Conservation (phyloP, 805 yeast genomes). For the Barnettozyma sucrosica region DNA sequence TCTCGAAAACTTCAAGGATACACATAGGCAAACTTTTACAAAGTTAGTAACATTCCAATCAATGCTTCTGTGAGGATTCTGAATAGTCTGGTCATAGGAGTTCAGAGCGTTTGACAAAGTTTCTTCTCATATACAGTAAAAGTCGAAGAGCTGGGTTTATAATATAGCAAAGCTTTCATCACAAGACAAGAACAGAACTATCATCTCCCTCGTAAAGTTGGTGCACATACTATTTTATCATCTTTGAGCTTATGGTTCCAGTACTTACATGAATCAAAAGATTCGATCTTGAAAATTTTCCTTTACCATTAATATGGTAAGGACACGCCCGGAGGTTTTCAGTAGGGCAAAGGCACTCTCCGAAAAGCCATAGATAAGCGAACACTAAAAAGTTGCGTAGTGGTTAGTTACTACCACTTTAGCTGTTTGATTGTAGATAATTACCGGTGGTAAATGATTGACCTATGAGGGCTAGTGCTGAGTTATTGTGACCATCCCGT, state of each 20-base stretch:
- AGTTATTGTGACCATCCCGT: no score
- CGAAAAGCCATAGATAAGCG: no score
- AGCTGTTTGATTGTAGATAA: no score
- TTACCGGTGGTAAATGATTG: no score
- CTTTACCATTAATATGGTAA: no score
- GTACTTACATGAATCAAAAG: no score
- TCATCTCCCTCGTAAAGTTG: neutral
- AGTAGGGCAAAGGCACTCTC: no score
- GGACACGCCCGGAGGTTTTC: no score
- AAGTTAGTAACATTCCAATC: neutral
- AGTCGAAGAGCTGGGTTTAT: constrained; percentile 30
- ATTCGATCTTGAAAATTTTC: no score
- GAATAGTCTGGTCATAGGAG: constrained; percentile 1
- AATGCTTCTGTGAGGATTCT: neutral
- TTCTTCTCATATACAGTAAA: constrained; percentile 26
- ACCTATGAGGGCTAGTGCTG: no score
- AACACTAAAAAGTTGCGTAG: no score
- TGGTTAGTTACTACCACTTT: no score
- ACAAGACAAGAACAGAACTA: constrained; percentile 15
- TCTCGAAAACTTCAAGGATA: neutral
- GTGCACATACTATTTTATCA: neutral
- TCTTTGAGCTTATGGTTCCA: neutral
- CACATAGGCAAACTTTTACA: neutral
- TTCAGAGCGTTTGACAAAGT: constrained; percentile 26
- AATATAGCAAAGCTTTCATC: constrained; percentile 26